phyloP scores from a whole-genome alignment of 306 rosid genomes.

The Trifolium subterraneum region DNA sequence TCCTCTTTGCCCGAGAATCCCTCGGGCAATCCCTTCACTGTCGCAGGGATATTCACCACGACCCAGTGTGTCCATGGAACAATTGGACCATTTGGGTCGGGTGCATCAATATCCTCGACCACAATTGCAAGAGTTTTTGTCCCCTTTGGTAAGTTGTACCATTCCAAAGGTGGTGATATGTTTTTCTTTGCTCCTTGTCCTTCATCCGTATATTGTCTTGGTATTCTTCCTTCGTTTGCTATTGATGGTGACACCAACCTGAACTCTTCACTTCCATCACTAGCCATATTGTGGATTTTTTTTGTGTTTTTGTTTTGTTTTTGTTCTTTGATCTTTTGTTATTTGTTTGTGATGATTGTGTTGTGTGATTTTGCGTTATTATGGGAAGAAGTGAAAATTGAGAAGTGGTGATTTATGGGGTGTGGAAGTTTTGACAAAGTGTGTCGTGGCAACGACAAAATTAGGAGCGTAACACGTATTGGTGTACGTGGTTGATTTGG shows the following conservation, averaged over 20 bases:
- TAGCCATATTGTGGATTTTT: slow-evolving; percentile 12
- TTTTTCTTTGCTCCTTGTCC: slow-evolving; percentile 84
- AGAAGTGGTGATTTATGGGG: slow-evolving; percentile 10
- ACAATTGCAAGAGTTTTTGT: slow-evolving; percentile 68
- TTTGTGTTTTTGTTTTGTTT: neutral
- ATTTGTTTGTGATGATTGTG: neutral
- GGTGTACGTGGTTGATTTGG: slow-evolving; percentile 42
- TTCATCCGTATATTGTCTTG: slow-evolving; percentile 65
- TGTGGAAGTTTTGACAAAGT: neutral
- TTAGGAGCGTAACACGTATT: slow-evolving; percentile 34
- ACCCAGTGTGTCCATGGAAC: slow-evolving; percentile 90
- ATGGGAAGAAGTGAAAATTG: neutral
- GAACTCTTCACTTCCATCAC: slow-evolving; percentile 63
- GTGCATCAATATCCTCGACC: slow-evolving; percentile 83
- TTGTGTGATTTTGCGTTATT: slow-evolving; percentile 5
- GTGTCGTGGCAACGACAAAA: slow-evolving; percentile 39
- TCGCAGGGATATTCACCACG: slow-evolving; percentile 63
- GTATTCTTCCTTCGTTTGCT: slow-evolving; percentile 64
- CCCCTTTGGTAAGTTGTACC: slow-evolving; percentile 79
- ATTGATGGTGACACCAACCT: slow-evolving; percentile 62
- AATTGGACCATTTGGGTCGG: slow-evolving; percentile 60
- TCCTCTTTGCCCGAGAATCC: slow-evolving; percentile 76
- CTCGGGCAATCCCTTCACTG: slow-evolving; percentile 67
- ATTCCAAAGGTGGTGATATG: slow-evolving; percentile 83
- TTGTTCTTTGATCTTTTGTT: neutral